These are phyloP conservation scores for Paecilomyces dactylethromorphus DNA, from an alignment of 2,329 filamentous ascomycete genomes.

Conservation along the genomic window DNA sequence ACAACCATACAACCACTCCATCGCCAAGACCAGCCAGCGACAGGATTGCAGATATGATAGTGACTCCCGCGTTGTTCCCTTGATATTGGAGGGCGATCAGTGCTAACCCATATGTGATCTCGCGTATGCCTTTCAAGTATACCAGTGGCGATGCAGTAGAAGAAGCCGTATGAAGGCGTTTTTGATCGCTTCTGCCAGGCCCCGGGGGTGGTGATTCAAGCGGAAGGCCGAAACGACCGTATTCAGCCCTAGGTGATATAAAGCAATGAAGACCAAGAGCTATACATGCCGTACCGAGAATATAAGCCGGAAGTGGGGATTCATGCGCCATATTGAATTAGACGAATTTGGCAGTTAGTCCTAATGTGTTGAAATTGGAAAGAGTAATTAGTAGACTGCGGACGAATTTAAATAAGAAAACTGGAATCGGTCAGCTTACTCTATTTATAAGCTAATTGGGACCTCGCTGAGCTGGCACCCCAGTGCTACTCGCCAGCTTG, in stretches of 20 bases:
- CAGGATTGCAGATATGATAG: slow-evolving; percentile 4
- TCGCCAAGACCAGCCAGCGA: slow-evolving; percentile 7
- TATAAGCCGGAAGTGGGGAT: neutral
- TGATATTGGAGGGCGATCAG: slow-evolving; percentile 8
- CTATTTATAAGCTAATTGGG: neutral
- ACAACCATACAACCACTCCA: slow-evolving; percentile 7
- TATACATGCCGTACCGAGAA: neutral
- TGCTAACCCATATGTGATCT: slow-evolving; percentile 10
- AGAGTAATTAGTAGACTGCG: neutral
- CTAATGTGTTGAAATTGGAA: neutral
- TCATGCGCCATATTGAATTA: neutral
- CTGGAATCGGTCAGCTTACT: neutral
- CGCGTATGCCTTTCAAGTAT: slow-evolving; percentile 11
- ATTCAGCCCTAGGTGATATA: neutral
- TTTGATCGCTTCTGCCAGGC: neutral
- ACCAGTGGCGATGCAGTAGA: slow-evolving; percentile 7
- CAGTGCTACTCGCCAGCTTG: too few relatives aligned
- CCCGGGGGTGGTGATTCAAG: neutral
- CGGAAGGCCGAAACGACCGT: neutral
- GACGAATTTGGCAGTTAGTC: neutral
- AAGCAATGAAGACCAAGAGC: neutral
- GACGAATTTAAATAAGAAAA: neutral
- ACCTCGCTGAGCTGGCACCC: too few relatives aligned
- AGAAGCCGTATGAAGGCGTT: neutral
- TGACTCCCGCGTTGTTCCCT: slow-evolving; percentile 7